These are phyloP conservation scores for Botrytis deweyae DNA, from an alignment of 2,329 filamentous ascomycete species.

Conservation along the genomic window DNA sequence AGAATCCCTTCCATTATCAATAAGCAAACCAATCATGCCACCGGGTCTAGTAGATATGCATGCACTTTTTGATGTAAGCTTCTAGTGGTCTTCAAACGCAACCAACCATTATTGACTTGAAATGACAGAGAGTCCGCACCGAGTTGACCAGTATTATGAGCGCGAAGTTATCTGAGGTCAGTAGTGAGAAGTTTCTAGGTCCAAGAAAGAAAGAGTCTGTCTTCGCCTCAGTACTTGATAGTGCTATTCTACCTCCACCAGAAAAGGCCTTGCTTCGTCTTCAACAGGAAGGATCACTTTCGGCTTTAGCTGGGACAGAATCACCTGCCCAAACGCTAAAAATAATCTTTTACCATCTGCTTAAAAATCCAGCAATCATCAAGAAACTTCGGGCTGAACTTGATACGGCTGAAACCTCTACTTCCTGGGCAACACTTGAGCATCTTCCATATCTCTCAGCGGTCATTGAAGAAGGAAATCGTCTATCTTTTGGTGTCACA, in stretches of 20 bases:
- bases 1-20: conserved; percentile 24
- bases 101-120: no score
- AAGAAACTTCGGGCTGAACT: no score
- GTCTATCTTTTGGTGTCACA: conserved; percentile 36
- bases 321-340: background rate
- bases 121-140: conserved; percentile 18
- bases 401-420: no score
- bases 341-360: background rate
- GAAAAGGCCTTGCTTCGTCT: background rate
- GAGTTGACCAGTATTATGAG: conserved; percentile 17
- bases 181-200: background rate
- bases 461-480: conserved; percentile 38
- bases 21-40: conserved; percentile 26
- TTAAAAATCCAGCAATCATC: no score
- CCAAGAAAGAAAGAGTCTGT: conserved; percentile 30
- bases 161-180: conserved; percentile 1
- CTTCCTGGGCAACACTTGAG: conserved; percentile 25
- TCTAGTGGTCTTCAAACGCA: no score
- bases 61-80: conserved; percentile 23
- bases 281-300: background rate
- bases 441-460: conserved; percentile 36
- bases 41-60: conserved; percentile 26
- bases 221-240: conserved; percentile 31
- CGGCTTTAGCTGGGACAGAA: background rate
- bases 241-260: background rate